A percentile compares a stretch with the other conserved stretches of the same genome.
These are phyloP conservation scores for Metschnikowia arizonensis DNA, from an alignment of 805 yeast species.

Conservation along the genomic window DNA sequence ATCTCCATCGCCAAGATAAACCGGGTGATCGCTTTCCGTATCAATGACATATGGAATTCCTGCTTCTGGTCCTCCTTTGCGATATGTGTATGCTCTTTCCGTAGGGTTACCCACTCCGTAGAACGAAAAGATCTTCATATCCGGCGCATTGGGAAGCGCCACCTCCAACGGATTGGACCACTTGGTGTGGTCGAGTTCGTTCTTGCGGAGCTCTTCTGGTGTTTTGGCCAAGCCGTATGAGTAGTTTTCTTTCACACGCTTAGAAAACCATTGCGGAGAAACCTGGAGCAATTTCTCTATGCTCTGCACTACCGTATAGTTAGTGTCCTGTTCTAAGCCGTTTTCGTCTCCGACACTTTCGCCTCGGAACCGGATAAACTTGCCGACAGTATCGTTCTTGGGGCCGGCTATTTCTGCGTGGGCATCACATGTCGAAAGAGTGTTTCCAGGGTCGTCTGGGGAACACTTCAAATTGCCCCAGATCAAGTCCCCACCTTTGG, in stretches of 20 bases:
- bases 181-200: slow-evolving; percentile 67
- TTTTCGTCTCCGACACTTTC: slow-evolving; percentile 22
- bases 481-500: slow-evolving; percentile 86
- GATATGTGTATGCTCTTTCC: slow-evolving; percentile 86
- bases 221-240: slow-evolving; percentile 73
- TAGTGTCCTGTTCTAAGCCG: slow-evolving; percentile 22
- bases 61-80: slow-evolving; percentile 52
- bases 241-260: slow-evolving; percentile 64
- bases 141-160: slow-evolving; percentile 89
- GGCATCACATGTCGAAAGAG: slow-evolving; percentile 19
- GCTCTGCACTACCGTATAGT: slow-evolving; percentile 63
- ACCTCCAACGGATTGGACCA: slow-evolving; percentile 97
- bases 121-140: slow-evolving; percentile 80
- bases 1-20: slow-evolving; percentile 86
- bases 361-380: slow-evolving; percentile 59
- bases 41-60: slow-evolving; percentile 68
- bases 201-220: slow-evolving; percentile 52
- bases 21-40: slow-evolving; percentile 57
- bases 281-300: slow-evolving; percentile 60
- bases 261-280: slow-evolving; percentile 73
- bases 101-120: slow-evolving; percentile 98
- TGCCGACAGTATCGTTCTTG: slow-evolving; percentile 54
- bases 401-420: slow-evolving; percentile 20
- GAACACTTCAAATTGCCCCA: slow-evolving; percentile 76
- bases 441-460: slow-evolving; percentile 62